Evolutionary conservation across 371 early-diverging fungal species (phyloP), one percentile per base, ranked within the genome.

Genomic region (Mortierella sp.): DNA sequence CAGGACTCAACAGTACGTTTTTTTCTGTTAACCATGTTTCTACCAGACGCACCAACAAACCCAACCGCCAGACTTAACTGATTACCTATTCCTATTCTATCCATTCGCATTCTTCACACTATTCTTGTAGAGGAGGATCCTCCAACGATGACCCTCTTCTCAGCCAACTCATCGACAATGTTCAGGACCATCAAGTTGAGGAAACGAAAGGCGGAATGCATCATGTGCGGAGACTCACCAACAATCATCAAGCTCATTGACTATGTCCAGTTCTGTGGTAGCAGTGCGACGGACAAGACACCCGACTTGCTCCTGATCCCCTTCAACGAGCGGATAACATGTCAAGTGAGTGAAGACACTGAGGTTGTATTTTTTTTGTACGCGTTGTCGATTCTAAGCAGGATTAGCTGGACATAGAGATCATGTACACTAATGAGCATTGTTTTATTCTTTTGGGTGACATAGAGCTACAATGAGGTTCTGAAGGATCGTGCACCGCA

Each of bases 191-290:
- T 99, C 80, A 93, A 92, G 66, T 87, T 98, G 71, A 90, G 98
- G 10, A 79, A 85, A 4, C 88, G 90, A 52, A 90, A 93, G 74
- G 70, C 88, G 16, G 88, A 91, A 2, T 99, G 99, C 84, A 91
- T 91, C 7, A 93, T 95, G 11, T 99, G 99, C 76, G 97, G 98
- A 13, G 93, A 95, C 22, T 75, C 90, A 0, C 97, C 98, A 1
- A 94, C 92, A 0, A 92, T 97, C 45, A 93, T 87, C 0, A 86
- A 90, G 71, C 86, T 96, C 14, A 91, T 94, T 29, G 97, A 99
- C 76, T 99, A 98, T 85, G 95, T 92, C 5, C 92, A 92, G 34
- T 98, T 98, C 73, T 99, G 99, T 85, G 95, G 96, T 9, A 84
- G 92, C 2, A 90, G 89, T 9, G 92, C 96, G 5, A 86, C 89